Base-by-base conservation (phyloP, 2,329 filamentous ascomycete genomes). In the Penicillium griseofulvum region DNA sequence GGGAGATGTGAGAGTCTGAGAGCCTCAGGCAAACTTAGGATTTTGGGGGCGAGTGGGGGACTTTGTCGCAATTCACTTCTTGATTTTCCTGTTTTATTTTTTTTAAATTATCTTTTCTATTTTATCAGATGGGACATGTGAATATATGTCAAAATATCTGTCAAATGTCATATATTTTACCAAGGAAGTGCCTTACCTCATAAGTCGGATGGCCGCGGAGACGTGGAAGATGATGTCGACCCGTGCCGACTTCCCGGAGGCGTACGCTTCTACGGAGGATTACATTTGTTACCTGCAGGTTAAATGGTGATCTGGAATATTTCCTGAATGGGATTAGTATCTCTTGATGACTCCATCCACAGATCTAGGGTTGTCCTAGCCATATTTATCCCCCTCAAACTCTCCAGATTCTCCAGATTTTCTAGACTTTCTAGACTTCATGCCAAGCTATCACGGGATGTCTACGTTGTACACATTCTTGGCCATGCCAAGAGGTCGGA, bases 251-350 rank as follows among this genome's bases (percentile, higher is more conserved):
- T 43, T 42, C 36, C 47, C 36, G 47, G 26, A 47, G 22, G 22
- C 24, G 47, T 37, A 19, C 17, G 24, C 46, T 39, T n/a, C 19
- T 4, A 41, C 48, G 45, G 52, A 28, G 33, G 29, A 31, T 36
- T 19, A 45, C 28, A 33, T 33, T 33, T 16, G 12, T 3, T 33
- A 16, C 17, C 19, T 28, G 49, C 39, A 52, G 11, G 49, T 17
- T 22, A 22, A 22, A 8, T 5, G 4, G 26, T 22, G 41, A 42
- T 65, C 63, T 65, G 58, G 63, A 65, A 64, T 39, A 43, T 57
- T 65, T 16, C 63, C 57, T 49, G 34, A 57, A 55, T 28, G 11
- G 58, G 60, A 17, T 36, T 65, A 64, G 63, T 55, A 41, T 38
- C 41, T 42, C 36, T 42, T 42, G 37, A 2, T 49, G 36, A 49